Base-by-base conservation (phyloP, 495 filamentous ascomycete genomes). In the Ramalina intermedia region DNA sequence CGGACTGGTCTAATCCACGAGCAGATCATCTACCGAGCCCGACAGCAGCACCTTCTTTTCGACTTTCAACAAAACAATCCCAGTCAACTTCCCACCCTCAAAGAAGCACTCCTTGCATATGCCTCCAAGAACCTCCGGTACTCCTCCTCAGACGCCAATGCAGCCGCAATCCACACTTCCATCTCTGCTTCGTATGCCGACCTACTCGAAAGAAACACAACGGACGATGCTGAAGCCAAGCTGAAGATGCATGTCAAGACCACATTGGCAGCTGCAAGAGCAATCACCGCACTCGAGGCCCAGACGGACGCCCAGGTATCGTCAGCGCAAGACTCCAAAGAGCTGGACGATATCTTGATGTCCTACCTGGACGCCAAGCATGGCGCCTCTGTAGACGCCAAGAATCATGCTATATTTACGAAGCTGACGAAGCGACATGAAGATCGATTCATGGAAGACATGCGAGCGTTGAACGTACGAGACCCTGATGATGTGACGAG, bases 221-320 rank as follows among this genome's bases (percentile, higher is more conserved):
- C 0, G 18, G 79, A 80, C 1, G 85, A 93, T 52, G 78, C 82
- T 49, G 83, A 93, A 54, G 78, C 80, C 3, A 96, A 96, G 70
- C 65, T 85, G 45, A 94, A 93, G 60, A 94, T 95, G 88, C 87
- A 95, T 56, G 76, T 95, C 48, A 83, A 76, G 59, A 94, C 85
- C 2, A 79, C 81, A 47, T 68, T 72, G 17, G 69, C 77, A 1
- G 80, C 84, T 2, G 72, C 78, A 12, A 58, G 65, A 40, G 77
- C 75, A 8, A 70, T 87, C 55, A 65, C 39, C 51, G 68, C 1
- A 66, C 70, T 60, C 55, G 69, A 33, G 64, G 66, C 17, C 26
- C 47, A 55, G 4, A 55, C 53, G 7, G 56, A 52, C 5, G 47
- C 59, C 27, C 41, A 58, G 21, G 35, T 48, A 18, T 62, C 64